Percentiles rank a stretch among this genome's conserved stretches.
Evolutionary conservation across 768 basidiomycete species (phyloP).

Genomic region (Boletus fagicola): DNA sequence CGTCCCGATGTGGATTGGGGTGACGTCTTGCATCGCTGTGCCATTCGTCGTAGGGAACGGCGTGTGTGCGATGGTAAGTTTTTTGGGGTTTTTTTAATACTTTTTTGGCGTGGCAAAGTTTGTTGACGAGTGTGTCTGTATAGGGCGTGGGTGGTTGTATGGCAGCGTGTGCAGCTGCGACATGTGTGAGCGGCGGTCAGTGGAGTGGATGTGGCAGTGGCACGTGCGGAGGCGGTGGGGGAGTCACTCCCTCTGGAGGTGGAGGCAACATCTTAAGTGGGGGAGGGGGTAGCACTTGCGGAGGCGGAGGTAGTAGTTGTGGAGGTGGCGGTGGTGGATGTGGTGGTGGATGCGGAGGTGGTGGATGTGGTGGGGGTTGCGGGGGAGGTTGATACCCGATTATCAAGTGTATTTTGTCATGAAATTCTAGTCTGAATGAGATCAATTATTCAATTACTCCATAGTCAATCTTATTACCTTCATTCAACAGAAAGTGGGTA

Average conservation of each 20-base stretch:
- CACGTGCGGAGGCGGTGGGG: neutral
- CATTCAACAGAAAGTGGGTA: neutral
- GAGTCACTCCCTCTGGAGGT: too few species aligned
- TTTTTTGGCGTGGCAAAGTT: neutral
- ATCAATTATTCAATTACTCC: neutral
- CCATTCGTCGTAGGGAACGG: neutral
- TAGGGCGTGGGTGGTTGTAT: conserved; percentile 6
- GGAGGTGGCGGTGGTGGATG: neutral
- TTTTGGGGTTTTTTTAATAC: too few species aligned
- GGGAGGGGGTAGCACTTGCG: too few species aligned
- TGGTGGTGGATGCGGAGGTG: neutral
- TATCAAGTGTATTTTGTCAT: neutral
- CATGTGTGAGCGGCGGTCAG: neutral
- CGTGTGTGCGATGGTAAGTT: conserved; percentile 8
- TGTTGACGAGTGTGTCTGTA: neutral
- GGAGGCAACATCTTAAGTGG: too few species aligned
- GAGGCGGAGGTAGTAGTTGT: neutral
- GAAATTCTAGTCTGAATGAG: neutral
- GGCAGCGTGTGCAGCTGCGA: neutral
- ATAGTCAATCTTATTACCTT: too few species aligned
- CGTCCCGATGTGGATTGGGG: neutral
- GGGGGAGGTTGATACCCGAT: neutral
- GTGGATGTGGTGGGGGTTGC: neutral
- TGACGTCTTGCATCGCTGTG: neutral
- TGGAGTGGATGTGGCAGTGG: neutral